A percentile compares a stretch with the other conserved stretches of the same genome.
Evolutionary conservation across 768 basidiomycete species (phyloP).

Genomic region (Glaciozyma martinii): DNA sequence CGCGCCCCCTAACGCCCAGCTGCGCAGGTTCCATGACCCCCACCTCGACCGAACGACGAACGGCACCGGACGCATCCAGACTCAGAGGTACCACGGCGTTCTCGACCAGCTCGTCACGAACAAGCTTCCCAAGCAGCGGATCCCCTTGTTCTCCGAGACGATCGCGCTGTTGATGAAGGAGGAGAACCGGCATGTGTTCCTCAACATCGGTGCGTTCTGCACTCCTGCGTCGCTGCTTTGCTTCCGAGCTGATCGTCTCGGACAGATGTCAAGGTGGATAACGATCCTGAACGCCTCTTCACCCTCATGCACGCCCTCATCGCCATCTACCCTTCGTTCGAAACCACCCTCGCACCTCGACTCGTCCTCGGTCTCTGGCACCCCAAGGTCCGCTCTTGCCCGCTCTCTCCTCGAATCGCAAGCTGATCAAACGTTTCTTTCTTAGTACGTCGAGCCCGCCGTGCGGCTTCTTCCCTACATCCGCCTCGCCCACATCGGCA

Average conservation of each 20-base stretch:
- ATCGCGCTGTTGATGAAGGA: conserved; percentile 64
- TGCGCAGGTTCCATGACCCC: conserved; percentile 36
- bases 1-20: no score
- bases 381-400: conserved; percentile 44
- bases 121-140: conserved; percentile 41
- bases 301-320: conserved; percentile 62
- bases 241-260: no score
- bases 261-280: conserved; percentile 79
- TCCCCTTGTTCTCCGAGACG: conserved; percentile 84
- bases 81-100: conserved; percentile 66
- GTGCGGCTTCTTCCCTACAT: conserved; percentile 69
- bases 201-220: conserved; percentile 56
- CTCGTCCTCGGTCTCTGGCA: conserved; percentile 82
- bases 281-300: conserved; percentile 80
- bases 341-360: conserved; percentile 65
- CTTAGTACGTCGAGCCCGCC: conserved; percentile 64
- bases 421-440: no score
- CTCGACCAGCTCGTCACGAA: conserved; percentile 69
- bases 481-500: conserved; percentile 74
- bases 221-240: no score
- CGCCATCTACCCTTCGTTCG: conserved; percentile 58
- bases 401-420: no score
- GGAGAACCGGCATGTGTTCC: conserved; percentile 46
- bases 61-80: conserved; percentile 56
- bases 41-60: conserved; percentile 75